These are phyloP conservation scores for bread wheat (Triticum aestivum) DNA, from an alignment of 176 grass and related monocot genomes.

Conservation along the genomic window DNA sequence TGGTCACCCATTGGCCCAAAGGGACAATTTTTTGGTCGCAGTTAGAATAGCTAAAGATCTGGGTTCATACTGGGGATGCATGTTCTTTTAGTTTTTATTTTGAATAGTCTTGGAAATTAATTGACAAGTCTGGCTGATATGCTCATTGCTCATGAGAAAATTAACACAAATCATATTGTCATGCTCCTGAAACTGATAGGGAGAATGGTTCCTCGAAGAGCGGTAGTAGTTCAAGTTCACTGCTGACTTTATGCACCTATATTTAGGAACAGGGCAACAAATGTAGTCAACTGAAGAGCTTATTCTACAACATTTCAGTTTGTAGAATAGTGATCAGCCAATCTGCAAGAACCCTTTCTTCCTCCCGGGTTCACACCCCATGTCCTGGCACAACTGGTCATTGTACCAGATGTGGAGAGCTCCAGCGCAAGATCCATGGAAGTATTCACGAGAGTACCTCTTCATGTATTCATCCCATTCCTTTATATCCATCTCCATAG, in stretches of 20 bases:
- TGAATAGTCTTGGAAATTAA: not conserved
- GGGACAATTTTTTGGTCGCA: not conserved
- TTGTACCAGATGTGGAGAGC: conserved; percentile 13
- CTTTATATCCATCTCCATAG: conserved; percentile 14
- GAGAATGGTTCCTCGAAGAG: no score
- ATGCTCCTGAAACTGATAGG: no score
- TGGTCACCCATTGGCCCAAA: not conserved
- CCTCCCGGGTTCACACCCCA: conserved; percentile 29
- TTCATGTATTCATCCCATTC: conserved; percentile 16
- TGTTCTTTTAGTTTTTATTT: not conserved
- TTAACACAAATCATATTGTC: no score
- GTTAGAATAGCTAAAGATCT: not conserved
- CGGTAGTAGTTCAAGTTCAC: no score
- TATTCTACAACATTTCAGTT: no score
- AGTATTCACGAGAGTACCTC: not conserved
- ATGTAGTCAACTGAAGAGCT: no score
- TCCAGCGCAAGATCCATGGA: not conserved
- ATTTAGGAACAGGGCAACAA: no score
- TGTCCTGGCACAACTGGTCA: conserved; percentile 34
- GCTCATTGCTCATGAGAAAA: not conserved
- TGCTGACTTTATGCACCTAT: no score
- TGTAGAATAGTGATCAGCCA: not conserved
- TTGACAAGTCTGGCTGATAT: no score
- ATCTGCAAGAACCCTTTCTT: conserved; percentile 29
- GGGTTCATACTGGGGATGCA: not conserved